phyloP scores from a whole-genome alignment of 2,329 filamentous ascomycete genomes.

The Mycosphaerelloides madeirae region DNA sequence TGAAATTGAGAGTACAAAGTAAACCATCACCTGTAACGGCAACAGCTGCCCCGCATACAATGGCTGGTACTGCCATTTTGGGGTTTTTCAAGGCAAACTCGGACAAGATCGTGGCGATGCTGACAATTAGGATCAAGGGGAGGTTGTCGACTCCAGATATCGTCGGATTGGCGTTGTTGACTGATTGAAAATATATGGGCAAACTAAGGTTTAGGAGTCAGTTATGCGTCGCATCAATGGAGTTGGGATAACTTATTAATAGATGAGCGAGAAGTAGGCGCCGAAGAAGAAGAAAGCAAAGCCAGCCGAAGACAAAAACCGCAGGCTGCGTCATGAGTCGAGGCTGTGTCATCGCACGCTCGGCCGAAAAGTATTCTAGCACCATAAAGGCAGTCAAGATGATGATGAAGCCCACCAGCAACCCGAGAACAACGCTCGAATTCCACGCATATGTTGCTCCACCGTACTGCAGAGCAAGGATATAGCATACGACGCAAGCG shows the following conservation, averaged over 20 bases:
- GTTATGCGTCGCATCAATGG: too few species aligned
- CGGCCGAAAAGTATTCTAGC: constrained; percentile 35
- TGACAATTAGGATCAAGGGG: constrained; percentile 21
- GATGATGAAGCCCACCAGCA: constrained; percentile 31
- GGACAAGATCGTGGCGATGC: not conserved
- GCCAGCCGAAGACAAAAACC: constrained; percentile 31
- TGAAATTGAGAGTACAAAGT: constrained; percentile 37
- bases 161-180: constrained; percentile 36
- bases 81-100: not conserved
- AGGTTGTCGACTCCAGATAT: constrained; percentile 44
- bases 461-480: constrained; percentile 38
- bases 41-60: not conserved
- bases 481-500: constrained; percentile 32
- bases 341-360: constrained; percentile 37
- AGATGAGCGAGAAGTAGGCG: constrained; percentile 9
- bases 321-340: constrained; percentile 28
- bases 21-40: constrained; percentile 31
- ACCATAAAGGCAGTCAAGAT: constrained; percentile 30
- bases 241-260: too few species aligned
- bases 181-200: constrained; percentile 41
- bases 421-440: constrained; percentile 31
- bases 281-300: not conserved
- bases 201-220: too few species aligned
- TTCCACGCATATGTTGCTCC: constrained; percentile 34
- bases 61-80: not conserved